These are phyloP conservation scores for Mucor sp. DNA, from an alignment of 371 early-diverging fungal species.

Conservation along the genomic window DNA sequence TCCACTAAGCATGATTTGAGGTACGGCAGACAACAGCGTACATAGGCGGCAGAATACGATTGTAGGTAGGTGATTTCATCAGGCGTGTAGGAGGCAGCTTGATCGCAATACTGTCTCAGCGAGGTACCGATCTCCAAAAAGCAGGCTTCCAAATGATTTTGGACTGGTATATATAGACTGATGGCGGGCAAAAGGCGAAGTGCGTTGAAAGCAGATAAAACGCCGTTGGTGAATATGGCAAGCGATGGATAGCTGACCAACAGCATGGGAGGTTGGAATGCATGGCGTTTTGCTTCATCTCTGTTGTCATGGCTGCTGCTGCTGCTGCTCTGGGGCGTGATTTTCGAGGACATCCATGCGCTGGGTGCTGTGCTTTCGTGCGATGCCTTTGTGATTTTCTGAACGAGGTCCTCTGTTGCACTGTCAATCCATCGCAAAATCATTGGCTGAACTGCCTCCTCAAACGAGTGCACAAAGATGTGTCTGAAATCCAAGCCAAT, in stretches of 20 bases:
- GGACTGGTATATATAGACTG: conserved; percentile 24
- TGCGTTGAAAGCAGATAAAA: conserved; percentile 66
- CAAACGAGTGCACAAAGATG: conserved; percentile 62
- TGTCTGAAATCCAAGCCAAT: conserved; percentile 81
- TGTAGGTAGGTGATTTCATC: conserved; percentile 26
- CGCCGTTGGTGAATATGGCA: conserved; percentile 70
- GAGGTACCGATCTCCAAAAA: conserved; percentile 43
- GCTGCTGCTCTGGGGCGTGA: neutral
- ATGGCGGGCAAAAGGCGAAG: conserved; percentile 67
- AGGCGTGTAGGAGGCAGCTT: conserved; percentile 22
- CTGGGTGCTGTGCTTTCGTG: conserved; percentile 39
- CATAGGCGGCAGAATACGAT: conserved; percentile 45
- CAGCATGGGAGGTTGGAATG: conserved; percentile 53
- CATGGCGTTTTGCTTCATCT: conserved; percentile 13
- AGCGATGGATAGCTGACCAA: conserved; percentile 72
- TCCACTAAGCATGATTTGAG: conserved; percentile 42
- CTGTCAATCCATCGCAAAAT: conserved; percentile 53
- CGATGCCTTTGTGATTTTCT: conserved; percentile 34
- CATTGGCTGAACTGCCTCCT: conserved; percentile 62
- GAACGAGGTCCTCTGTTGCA: conserved; percentile 49
- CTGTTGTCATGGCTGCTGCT: neutral
- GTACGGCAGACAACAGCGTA: conserved; percentile 49
- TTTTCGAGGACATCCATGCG: conserved; percentile 51
- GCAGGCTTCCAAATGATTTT: conserved; percentile 35
- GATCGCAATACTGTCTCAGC: conserved; percentile 48